Conservation (phyloP, 176 grass and related monocot species). For the Rhynchospora pubera region DNA sequence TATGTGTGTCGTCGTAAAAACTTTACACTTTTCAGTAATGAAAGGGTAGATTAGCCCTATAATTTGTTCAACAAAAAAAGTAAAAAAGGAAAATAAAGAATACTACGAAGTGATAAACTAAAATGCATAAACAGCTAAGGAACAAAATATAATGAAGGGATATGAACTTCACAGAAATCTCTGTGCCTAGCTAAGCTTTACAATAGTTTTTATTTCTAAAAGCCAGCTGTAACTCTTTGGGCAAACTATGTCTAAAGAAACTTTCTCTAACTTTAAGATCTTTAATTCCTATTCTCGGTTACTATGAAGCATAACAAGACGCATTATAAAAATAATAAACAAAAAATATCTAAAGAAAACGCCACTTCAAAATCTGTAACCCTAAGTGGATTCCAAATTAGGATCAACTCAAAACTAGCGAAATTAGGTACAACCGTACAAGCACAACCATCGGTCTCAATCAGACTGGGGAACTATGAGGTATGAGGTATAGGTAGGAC, state of each 20-base stretch:
- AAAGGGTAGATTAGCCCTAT: too few species aligned
- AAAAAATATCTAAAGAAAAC: not conserved
- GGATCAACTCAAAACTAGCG: not conserved
- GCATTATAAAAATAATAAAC: not conserved
- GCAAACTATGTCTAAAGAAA: not conserved
- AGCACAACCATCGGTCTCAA: not conserved
- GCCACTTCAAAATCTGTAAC: not conserved
- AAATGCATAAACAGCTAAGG: not conserved
- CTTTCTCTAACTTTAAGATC: not conserved
- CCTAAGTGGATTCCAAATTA: not conserved
- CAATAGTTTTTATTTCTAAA: not conserved
- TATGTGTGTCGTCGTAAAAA: too few species aligned
- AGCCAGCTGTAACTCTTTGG: not conserved
- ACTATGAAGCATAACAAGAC: not conserved
- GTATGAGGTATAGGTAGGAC: not conserved
- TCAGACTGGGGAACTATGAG: not conserved
- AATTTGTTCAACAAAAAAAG: too few species aligned
- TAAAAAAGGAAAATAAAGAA: not conserved
- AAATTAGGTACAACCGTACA: not conserved
- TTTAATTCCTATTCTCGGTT: not conserved
- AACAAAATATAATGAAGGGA: not conserved
- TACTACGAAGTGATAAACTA: not conserved
- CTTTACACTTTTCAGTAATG: too few species aligned
- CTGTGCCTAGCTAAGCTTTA: not conserved
- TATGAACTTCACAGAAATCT: not conserved